These are phyloP conservation scores for Sphagnum tenellum DNA, from an alignment of 225 moss, liverwort and hornwort species.

Conservation along the genomic window DNA sequence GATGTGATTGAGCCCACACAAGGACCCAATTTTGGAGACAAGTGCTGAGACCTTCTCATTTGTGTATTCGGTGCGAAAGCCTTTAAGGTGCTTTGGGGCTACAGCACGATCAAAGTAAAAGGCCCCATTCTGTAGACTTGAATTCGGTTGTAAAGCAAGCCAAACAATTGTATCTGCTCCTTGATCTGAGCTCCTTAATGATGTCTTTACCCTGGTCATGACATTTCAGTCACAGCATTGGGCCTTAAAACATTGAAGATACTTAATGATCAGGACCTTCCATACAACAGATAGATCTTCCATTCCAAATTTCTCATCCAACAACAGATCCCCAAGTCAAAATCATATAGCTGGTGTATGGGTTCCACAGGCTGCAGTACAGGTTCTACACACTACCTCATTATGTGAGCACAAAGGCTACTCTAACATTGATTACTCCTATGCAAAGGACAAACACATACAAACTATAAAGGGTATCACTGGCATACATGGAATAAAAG, in stretches of 20 bases:
- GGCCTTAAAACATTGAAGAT: no score
- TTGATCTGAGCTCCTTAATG: slow-evolving; percentile 37
- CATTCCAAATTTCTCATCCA: neutral
- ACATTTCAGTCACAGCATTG: neutral
- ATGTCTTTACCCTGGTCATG: slow-evolving; percentile 22
- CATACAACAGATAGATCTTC: neutral
- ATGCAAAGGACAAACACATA: no score
- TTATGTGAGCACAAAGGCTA: neutral
- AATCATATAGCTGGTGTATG: no score
- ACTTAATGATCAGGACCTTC: neutral
- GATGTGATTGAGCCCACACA: slow-evolving; percentile 18
- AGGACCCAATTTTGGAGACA: slow-evolving; percentile 26
- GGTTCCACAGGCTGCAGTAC: neutral
- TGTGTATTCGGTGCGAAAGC: slow-evolving; percentile 40
- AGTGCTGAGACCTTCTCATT: slow-evolving; percentile 10
- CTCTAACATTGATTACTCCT: no score
- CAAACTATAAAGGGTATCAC: neutral
- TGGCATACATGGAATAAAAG: slow-evolving; percentile 44
- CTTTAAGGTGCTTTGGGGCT: slow-evolving; percentile 41
- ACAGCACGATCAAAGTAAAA: slow-evolving; percentile 59
- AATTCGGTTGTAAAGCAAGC: slow-evolving; percentile 48
- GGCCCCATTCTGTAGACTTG: slow-evolving; percentile 37
- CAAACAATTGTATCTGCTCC: slow-evolving; percentile 66
- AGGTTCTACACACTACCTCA: neutral
- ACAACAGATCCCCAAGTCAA: neutral